These are phyloP conservation scores for Cryptococcus neoformans DNA, from an alignment of 1,284 basidiomycete genomes.

Conservation along the genomic window DNA sequence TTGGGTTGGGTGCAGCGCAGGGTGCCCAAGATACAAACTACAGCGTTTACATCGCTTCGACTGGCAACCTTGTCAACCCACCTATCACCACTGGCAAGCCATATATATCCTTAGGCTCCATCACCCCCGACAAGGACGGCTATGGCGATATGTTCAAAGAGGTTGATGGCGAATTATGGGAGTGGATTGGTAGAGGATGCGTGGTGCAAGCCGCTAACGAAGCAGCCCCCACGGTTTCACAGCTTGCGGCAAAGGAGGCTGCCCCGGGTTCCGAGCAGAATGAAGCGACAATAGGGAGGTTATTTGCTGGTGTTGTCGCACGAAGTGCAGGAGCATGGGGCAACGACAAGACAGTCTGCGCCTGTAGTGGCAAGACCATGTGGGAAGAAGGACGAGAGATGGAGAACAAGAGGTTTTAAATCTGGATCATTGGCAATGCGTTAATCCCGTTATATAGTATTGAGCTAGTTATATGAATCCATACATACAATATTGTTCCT, in stretches of 20 bases:
- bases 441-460: not conserved
- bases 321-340: slow-evolving; percentile 49
- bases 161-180: slow-evolving; percentile 48
- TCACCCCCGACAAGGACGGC: slow-evolving; percentile 45
- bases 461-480: not conserved
- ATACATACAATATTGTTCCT: not conserved
- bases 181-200: slow-evolving; percentile 49
- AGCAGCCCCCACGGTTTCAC: not conserved
- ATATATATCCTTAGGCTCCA: slow-evolving; percentile 31
- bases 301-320: slow-evolving; percentile 51
- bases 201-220: slow-evolving; percentile 33
- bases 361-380: slow-evolving; percentile 49
- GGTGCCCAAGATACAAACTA: not conserved
- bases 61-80: slow-evolving; percentile 48
- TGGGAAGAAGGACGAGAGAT: slow-evolving; percentile 51
- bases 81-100: slow-evolving; percentile 44
- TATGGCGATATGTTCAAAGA: slow-evolving; percentile 51
- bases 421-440: not conserved
- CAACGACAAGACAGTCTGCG: slow-evolving; percentile 51
- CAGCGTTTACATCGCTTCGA: slow-evolving; percentile 44
- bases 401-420: slow-evolving; percentile 33
- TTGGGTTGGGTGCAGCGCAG: slow-evolving; percentile 10
- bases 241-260: slow-evolving; percentile 1
- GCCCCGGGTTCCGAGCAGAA: not conserved
- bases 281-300: slow-evolving; percentile 24